Base-by-base conservation (phyloP, 2,329 filamentous ascomycete genomes). In the Orbilia ellipsospora region DNA sequence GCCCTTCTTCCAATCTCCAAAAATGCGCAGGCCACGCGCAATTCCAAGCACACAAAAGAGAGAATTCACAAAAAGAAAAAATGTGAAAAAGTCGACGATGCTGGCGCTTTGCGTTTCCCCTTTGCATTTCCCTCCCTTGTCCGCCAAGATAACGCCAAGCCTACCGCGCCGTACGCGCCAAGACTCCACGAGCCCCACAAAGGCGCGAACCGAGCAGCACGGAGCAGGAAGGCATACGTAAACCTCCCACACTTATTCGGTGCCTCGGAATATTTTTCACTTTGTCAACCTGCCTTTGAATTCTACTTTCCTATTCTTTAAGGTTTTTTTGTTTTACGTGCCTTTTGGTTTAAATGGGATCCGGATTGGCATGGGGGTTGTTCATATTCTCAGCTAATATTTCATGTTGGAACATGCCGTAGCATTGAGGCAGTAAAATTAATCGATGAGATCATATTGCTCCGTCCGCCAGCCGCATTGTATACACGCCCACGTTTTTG, bases 111-210 rank as follows among this genome's bases (percentile, higher is more conserved):
- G n/a, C n/a, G n/a, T n/a, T n/a, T n/a, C n/a, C 26, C 18, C 18
- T 28, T 55, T 31, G 4, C 12, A n/a, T n/a, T n/a, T n/a, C n/a
- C n/a, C 15, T 42, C 23, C 52, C 42, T n/a, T n/a, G n/a, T n/a
- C 63, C 52, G 64, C 55, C 55, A 61, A 60, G 64, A 61, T 48
- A 68, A 54, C 64, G 64, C 56, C 64, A 54, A 68, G 56, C 26
- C 16, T n/a, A 54, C 26, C n/a, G 54, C 16, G 18, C 18, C 12
- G 36, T 40, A 18, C 12, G 13, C 64, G 50, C 48, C 28, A 44
- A 31, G 42, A 36, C 36, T 50, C 20, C 23, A 18, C 40, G 40
- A 42, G 36, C n/a, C 57, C 54, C 48, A 40, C 50, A 13, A 31
- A 61, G 44, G 57, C 64, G 64, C 64, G 64, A 68, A 61, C 50